Evolutionary conservation across 257 asterid species (phyloP), one percentile per base, ranked within the genome.

Genomic region (Forsythia suspensa): DNA sequence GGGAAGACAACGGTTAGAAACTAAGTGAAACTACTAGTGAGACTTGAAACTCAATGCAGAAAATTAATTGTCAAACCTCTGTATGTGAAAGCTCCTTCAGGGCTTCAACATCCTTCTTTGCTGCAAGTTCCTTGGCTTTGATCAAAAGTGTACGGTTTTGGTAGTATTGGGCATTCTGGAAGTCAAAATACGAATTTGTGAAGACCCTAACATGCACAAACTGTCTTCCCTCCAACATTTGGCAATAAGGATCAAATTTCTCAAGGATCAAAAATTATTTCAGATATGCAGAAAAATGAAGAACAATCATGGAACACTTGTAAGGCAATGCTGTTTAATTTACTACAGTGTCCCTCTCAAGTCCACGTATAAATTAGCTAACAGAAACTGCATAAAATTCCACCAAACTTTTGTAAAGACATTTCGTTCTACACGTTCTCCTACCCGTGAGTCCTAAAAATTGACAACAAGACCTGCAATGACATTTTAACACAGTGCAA

Each of bases 61-160:
- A 41, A 61, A 73, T 67, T 12, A 75, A 69, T 48, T 51, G 67
- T 34, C 90, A 63, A 76, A 94, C 98, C 98, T 95, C 96, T 46
- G 89, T 57, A 24, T 77, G 79, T 15, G 88, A 78, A 80, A 89
- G 95, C 82, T 89, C 92, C 77, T 83, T 87, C 76, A 92, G 85
- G 69, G 93, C 86, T 77, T 78, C 91, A 38, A 89, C 78, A 66
- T 95, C 96, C 85, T 91, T 92, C 76, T 89, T 90, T 8, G 90
- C 89, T n/a, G 97, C 98, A 78, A 91, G 90, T 51, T 81, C 94
- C 84, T 86, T 95, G 79, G 92, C 93, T 82, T 88, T 87, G 59
- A 80, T 82, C 87, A 91, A 74, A 48, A 91, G 74, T 2, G 79
- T 76, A 16, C 94, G 91, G 83, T 91, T 86, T 82, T 86, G 87